Base-by-base conservation (phyloP, 192 early-diverging fungal species). In the Ambispora gerdemannii region DNA sequence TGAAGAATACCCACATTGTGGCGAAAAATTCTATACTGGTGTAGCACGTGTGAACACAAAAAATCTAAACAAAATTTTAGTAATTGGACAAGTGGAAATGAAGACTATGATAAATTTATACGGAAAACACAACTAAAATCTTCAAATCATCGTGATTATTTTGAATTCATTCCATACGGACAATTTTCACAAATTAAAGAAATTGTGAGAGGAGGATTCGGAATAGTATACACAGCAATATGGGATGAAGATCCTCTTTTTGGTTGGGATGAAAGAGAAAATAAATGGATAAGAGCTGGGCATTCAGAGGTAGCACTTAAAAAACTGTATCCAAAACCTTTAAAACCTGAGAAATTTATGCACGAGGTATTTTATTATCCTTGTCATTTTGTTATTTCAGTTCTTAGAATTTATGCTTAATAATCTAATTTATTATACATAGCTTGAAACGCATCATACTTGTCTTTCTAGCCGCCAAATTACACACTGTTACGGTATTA, bases 81-180 rank as follows among this genome's bases (percentile, higher is more conserved):
- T n/a, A n/a, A n/a, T n/a, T n/a, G n/a, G n/a, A n/a, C n/a, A n/a
- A n/a, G n/a, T n/a, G n/a, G n/a, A n/a, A n/a, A n/a, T n/a, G n/a
- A n/a, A n/a, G n/a, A n/a, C n/a, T n/a, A n/a, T n/a, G n/a, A n/a
- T n/a, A n/a, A n/a, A n/a, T n/a, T n/a, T n/a, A n/a, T n/a, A n/a
- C n/a, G n/a, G n/a, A n/a, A n/a, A n/a, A n/a, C n/a, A n/a, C n/a
- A n/a, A n/a, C n/a, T n/a, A n/a, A n/a, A n/a, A n/a, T n/a, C n/a
- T n/a, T n/a, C n/a, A n/a, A n/a, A n/a, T n/a, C n/a, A n/a, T n/a
- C n/a, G n/a, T n/a, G n/a, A n/a, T n/a, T n/a, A n/a, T n/a, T n/a
- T n/a, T n/a, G 67, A 68, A 68, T 68, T 50, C 50, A 56, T 68
- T 0, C 52, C 51, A 19, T 68, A 68, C 47, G 52, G 55, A 8